Conservation (phyloP, 192 early-diverging fungal genomes). For the Backusella morwellensis region DNA sequence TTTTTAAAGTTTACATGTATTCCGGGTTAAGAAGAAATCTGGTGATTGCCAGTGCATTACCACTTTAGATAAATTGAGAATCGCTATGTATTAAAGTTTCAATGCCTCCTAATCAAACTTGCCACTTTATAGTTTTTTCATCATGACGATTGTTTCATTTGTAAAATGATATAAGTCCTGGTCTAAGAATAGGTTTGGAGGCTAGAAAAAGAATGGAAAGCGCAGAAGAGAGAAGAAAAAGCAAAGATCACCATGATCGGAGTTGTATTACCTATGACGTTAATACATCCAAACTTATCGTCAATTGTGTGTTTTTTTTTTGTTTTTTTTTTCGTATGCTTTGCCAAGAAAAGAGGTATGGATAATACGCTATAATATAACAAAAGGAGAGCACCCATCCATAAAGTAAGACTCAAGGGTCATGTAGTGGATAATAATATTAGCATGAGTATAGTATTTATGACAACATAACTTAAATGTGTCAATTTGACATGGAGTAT, state of each 20-base stretch:
- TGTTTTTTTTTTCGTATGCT: neutral
- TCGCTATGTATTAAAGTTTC: neutral
- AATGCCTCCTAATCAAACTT: neutral
- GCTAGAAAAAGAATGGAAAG: neutral
- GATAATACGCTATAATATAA: no score
- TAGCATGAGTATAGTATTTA: neutral
- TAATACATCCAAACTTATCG: neutral
- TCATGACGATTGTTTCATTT: no score
- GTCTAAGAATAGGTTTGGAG: neutral
- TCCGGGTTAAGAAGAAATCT: neutral
- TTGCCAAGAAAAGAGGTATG: neutral
- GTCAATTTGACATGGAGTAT: slow-evolving; percentile 2
- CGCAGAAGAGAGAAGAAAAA: neutral
- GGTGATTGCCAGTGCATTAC: neutral
- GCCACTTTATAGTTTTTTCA: neutral
- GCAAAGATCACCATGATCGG: neutral
- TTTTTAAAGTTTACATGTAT: slow-evolving; percentile 2
- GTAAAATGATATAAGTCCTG: neutral
- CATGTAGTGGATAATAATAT: neutral
- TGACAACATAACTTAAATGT: neutral
- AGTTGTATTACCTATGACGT: neutral
- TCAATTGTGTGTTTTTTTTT: neutral
- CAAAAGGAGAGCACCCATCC: neutral
- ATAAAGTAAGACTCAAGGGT: neutral
- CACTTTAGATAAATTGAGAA: neutral